Evolutionary conservation across 768 basidiomycete genomes (phyloP).

Genomic region (Sutorius australiensis): DNA sequence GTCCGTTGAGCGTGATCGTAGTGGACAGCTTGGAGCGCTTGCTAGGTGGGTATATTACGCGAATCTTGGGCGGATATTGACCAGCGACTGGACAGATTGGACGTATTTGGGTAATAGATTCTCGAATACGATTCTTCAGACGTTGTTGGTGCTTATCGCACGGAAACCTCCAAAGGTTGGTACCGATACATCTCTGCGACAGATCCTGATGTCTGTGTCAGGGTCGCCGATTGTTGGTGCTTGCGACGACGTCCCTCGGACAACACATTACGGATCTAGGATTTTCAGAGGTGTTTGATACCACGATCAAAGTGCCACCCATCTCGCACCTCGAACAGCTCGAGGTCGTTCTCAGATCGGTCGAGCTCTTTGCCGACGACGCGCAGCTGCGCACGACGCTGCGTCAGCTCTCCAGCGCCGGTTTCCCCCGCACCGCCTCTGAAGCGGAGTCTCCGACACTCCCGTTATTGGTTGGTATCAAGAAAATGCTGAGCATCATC

Average conservation of each 20-base stretch:
- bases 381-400: slow-evolving; percentile 58
- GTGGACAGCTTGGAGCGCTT: slow-evolving; percentile 93
- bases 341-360: slow-evolving; percentile 73
- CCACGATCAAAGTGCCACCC: slow-evolving; percentile 81
- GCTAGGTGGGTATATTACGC: slow-evolving; percentile 54
- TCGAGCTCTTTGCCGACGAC: slow-evolving; percentile 63
- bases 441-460: slow-evolving; percentile 43
- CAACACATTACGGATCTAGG: slow-evolving; percentile 86
- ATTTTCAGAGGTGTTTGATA: slow-evolving; percentile 83
- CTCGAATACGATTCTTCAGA: slow-evolving; percentile 90
- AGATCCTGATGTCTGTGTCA: slow-evolving; percentile 31
- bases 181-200: not conserved
- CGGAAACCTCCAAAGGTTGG: slow-evolving; percentile 89
- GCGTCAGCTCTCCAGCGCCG: slow-evolving; percentile 66
- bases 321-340: slow-evolving; percentile 68
- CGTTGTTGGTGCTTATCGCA: slow-evolving; percentile 81
- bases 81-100: slow-evolving; percentile 62
- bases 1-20: slow-evolving; percentile 92
- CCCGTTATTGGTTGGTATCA: slow-evolving; percentile 80
- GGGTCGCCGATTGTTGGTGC: slow-evolving; percentile 87
- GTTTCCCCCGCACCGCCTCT: slow-evolving; percentile 46
- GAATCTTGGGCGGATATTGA: slow-evolving; percentile 5
- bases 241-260: slow-evolving; percentile 89
- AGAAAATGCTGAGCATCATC: slow-evolving; percentile 84
- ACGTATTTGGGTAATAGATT: slow-evolving; percentile 96